These are phyloP conservation scores for Colletotrichum sp. DNA, from an alignment of 2,329 filamentous ascomycete genomes.

Conservation along the genomic window DNA sequence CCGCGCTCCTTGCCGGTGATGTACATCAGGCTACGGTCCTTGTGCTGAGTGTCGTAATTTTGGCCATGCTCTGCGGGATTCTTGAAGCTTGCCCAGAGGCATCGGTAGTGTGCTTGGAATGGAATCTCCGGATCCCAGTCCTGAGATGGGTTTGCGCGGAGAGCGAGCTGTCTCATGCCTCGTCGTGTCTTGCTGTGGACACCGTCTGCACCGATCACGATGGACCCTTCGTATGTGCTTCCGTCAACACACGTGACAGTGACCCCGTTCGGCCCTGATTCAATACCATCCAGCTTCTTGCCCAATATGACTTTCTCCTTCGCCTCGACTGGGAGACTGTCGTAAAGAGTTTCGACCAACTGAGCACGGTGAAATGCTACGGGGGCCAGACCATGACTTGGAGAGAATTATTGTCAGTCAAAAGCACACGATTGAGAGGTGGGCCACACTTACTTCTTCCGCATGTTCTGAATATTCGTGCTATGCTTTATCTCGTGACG, in stretches of 20 bases:
- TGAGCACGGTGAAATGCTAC: constrained; percentile 38
- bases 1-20: constrained; percentile 29
- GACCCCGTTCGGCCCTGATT: constrained; percentile 22
- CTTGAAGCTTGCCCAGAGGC: constrained; percentile 37
- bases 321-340: constrained; percentile 27
- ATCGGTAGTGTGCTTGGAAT: constrained; percentile 31
- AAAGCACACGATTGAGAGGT: not conserved
- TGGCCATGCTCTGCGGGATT: constrained; percentile 24
- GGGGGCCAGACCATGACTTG: constrained; percentile 28
- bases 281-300: constrained; percentile 28
- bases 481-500: not conserved
- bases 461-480: not conserved
- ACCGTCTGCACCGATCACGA: constrained; percentile 48
- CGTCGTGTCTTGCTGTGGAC: constrained; percentile 39
- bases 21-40: constrained; percentile 29
- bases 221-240: constrained; percentile 31
- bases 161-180: constrained; percentile 35
- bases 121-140: constrained; percentile 5
- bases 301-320: constrained; percentile 31
- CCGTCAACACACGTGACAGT: constrained; percentile 37
- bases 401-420: not conserved
- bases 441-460: not conserved
- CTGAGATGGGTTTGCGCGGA: constrained; percentile 16
- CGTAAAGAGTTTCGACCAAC: constrained; percentile 35
- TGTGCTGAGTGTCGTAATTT: constrained; percentile 33